Conservation (phyloP, 352 stramenopile species). For the Globisporangium abappressorium region DNA sequence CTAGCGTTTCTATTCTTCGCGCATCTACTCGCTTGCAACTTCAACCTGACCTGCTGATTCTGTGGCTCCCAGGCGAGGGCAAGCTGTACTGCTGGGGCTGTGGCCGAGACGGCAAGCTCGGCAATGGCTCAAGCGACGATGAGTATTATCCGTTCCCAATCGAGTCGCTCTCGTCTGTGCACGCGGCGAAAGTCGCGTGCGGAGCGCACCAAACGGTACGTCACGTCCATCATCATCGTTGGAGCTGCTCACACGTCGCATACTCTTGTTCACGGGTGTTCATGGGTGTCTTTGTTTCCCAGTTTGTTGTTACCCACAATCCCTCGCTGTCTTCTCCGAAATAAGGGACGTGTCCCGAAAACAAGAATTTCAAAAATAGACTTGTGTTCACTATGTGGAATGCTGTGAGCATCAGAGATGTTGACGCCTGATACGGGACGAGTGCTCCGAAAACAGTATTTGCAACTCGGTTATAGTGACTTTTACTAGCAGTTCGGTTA, state of each 20-base stretch:
- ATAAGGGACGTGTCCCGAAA: background rate
- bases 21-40: background rate
- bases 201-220: slow-evolving; percentile 59
- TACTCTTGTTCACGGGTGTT: background rate
- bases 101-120: slow-evolving; percentile 63
- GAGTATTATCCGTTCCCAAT: slow-evolving; percentile 48
- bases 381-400: too few species aligned
- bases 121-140: slow-evolving; percentile 54
- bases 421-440: background rate
- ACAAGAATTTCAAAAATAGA: too few species aligned
- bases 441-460: background rate
- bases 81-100: slow-evolving; percentile 69
- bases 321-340: slow-evolving; percentile 24
- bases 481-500: too few species aligned
- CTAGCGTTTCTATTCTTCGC: background rate
- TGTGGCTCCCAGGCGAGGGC: slow-evolving; percentile 37
- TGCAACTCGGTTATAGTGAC: too few species aligned
- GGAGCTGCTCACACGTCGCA: slow-evolving; percentile 19
- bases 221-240: slow-evolving; percentile 2
- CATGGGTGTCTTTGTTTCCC: too few species aligned
- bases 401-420: too few species aligned
- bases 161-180: slow-evolving; percentile 54
- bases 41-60: background rate
- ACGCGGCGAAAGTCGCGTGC: slow-evolving; percentile 50
- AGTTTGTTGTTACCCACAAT: slow-evolving; percentile 46